Base-by-base conservation (phyloP, 2,329 filamentous ascomycete species). In the Diplodia corticola region DNA sequence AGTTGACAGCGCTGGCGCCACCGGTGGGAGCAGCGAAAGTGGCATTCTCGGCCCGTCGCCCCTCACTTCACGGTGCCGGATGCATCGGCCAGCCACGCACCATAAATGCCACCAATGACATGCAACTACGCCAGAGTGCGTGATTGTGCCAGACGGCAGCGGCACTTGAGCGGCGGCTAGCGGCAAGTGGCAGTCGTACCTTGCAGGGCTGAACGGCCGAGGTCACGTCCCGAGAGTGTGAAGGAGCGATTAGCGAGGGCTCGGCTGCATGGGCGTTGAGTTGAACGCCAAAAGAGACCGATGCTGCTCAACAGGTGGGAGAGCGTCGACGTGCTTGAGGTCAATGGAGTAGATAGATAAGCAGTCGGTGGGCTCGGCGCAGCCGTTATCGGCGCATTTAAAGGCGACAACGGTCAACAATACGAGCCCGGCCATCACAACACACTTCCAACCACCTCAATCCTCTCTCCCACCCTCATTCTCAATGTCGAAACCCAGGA, bases 361-460 rank as follows among this genome's bases (percentile, higher is more conserved):
- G 20, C 0, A 26, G 13, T 57, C 54, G 54, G 54, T 22, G 37
- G 20, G 30, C 20, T 60, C 55, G 30, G 51, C 17, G 51, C 4
- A 37, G 30, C 55, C 55, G 55, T 48, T 60, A 60, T 60, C 55
- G 55, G 55, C 55, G 55, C 3, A 33, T 60, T 60, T 60, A 13
- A 40, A 48, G 37, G 10, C 30, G 51, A 9, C 51, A 10, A 20
- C 6, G 7, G 17, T 15, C 5, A 7, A 60, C 22, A 46, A 46
- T 2, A 10, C 28, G 37, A 15, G 17, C 30, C n/a, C n/a, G 17
- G n/a, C 51, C 20, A 15, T 26, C 22, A 40, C 20, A 37, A 20
- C 33, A 22, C 37, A 48, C 44, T 10, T 3, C 53, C 26, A 37
- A 4, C 17, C 53, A 57, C 15, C 24, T 30, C 22, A 17, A 26